A percentile compares a stretch with the other conserved stretches of the same genome.
phyloP scores from a whole-genome alignment of 768 basidiomycete species.

The Amanita muscaria region DNA sequence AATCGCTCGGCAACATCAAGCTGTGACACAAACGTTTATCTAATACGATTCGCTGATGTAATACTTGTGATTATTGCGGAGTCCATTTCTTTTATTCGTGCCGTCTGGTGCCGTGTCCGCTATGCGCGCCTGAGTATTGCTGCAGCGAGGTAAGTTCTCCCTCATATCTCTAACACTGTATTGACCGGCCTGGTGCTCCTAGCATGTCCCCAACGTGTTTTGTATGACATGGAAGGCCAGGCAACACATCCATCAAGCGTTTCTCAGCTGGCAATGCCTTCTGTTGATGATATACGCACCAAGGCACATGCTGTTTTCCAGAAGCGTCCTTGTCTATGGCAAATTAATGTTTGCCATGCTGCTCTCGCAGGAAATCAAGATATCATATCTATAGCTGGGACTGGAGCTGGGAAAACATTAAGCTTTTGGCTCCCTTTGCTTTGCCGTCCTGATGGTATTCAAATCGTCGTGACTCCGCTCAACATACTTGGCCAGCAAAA shows the following conservation, averaged over 20 bases:
- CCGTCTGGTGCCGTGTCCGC: not conserved
- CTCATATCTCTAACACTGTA: not conserved
- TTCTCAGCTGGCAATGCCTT: not conserved
- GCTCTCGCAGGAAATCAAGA: constrained; percentile 23
- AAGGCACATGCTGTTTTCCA: not conserved
- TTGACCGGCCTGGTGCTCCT: not conserved
- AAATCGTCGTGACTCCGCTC: constrained; percentile 1
- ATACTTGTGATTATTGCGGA: constrained; percentile 1
- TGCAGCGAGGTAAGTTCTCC: not conserved
- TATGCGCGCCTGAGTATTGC: not conserved
- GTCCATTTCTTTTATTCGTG: not conserved
- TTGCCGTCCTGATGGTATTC: constrained; percentile 4
- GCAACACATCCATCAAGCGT: not conserved
- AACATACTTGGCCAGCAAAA: no score
- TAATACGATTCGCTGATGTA: constrained; percentile 4
- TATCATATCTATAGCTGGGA: constrained; percentile 18
- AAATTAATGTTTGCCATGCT: constrained; percentile 27
- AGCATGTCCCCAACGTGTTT: not conserved
- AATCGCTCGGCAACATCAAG: constrained; percentile 1
- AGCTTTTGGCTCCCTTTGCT: constrained; percentile 11
- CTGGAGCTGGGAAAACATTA: constrained; percentile 10
- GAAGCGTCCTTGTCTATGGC: not conserved
- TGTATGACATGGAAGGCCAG: not conserved
- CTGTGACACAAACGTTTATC: not conserved
- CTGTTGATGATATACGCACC: no score